Conservation (phyloP, 805 yeast genomes). For the Wickerhamiella allomyrinae region DNA sequence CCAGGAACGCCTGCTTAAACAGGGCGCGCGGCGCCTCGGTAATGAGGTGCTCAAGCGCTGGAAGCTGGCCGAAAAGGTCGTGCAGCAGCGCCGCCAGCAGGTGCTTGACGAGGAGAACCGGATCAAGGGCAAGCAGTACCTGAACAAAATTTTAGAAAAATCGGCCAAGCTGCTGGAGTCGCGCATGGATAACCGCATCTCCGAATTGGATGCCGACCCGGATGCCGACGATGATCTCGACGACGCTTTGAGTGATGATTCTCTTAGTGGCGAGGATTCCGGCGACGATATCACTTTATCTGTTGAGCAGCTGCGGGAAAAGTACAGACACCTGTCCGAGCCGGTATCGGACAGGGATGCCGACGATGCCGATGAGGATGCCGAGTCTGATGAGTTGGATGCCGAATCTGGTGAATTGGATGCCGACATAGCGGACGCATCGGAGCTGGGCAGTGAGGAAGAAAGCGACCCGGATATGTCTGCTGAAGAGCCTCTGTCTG, state of each 20-base stretch:
- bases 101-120: conserved; percentile 54
- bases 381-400: conserved; percentile 13
- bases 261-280: conserved; percentile 18
- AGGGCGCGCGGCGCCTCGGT: conserved; percentile 66
- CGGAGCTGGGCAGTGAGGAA: not conserved
- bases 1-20: conserved; percentile 52
- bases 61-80: conserved; percentile 70
- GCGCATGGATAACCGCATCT: conserved; percentile 35
- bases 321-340: conserved; percentile 34
- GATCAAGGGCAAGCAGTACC: conserved; percentile 70
- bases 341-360: conserved; percentile 3
- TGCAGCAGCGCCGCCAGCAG: conserved; percentile 58
- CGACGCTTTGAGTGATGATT: conserved; percentile 19
- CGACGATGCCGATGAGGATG: conserved; percentile 7
- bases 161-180: conserved; percentile 84
- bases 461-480: not conserved
- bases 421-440: conserved; percentile 18
- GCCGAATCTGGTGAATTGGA: no score
- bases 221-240: conserved; percentile 18
- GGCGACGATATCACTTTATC: conserved; percentile 37
- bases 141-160: conserved; percentile 77
- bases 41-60: conserved; percentile 82
- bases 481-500: not conserved
- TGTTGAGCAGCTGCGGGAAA: conserved; percentile 40
- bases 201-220: conserved; percentile 18